phyloP scores from a whole-genome alignment of 192 early-diverging fungal species.

The Coemansia sp. region DNA sequence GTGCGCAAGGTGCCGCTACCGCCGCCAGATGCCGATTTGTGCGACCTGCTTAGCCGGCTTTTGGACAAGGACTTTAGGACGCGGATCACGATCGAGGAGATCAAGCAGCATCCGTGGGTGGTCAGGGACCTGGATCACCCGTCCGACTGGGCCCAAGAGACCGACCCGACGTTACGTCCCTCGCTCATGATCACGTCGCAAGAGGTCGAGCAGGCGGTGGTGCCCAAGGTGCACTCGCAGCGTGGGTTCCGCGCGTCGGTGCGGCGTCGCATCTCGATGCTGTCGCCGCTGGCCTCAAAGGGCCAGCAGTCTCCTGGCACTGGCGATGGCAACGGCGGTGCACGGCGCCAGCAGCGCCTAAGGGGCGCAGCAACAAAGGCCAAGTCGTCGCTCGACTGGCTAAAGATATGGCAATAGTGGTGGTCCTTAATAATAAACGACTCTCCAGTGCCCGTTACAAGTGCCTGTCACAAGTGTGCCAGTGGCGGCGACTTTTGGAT shows the following conservation, averaged over 20 bases:
- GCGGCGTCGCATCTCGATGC: conserved; percentile 50
- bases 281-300: conserved; percentile 23
- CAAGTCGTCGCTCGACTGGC: conserved; percentile 57
- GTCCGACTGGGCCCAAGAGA: conserved; percentile 74
- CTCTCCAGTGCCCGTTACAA: too few species aligned
- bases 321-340: background rate
- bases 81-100: conserved; percentile 84
- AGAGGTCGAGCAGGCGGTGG: conserved; percentile 66
- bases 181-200: conserved; percentile 80
- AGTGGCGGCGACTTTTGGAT: background rate
- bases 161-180: conserved; percentile 72
- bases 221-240: conserved; percentile 43
- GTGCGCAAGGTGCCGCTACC: conserved; percentile 23
- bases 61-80: conserved; percentile 87
- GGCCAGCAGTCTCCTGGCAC: background rate
- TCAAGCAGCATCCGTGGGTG: conserved; percentile 95
- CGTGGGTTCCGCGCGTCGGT: conserved; percentile 50
- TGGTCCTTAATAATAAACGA: too few species aligned
- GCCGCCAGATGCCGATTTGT: conserved; percentile 61
- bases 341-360: conserved; percentile 8
- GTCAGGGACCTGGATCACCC: conserved; percentile 67
- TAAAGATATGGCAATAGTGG: conserved; percentile 52
- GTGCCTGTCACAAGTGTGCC: background rate
- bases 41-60: conserved; percentile 73
- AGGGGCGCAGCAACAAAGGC: conserved; percentile 31